Base-by-base conservation (phyloP, 495 filamentous ascomycete species). In the Aspergillus ellipticus region DNA sequence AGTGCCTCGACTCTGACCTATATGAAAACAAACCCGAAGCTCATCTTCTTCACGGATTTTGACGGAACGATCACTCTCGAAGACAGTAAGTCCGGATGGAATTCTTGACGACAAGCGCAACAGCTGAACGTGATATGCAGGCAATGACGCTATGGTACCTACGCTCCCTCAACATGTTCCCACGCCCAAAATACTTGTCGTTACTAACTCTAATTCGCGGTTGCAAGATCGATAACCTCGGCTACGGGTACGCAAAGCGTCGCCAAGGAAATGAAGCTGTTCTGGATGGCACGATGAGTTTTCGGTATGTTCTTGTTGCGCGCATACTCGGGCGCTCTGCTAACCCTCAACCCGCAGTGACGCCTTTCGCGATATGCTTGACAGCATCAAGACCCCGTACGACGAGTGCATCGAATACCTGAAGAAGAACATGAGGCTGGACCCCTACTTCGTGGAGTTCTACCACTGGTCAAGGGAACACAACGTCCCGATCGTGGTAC, bases 11-110 rank as follows among this genome's bases (percentile, higher is more conserved):
- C 54, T 39, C 73, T 78, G 17, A 72, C 73, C 4, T 75, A 75
- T 52, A 69, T 92, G 72, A 74, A 78, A 60, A 87, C 83, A 15
- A 80, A 82, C 60, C 88, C 88, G 29, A 88, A 90, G 69, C 85
- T 86, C 76, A 94, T 97, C 72, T 96, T 97, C 79, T 97, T 97
- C 77, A 93, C 92, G 39, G 93, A 97, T 71, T 97, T 97, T 60
- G 93, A 97, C 66, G 93, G 93, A 51, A 97, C 94, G 29, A 94
- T 97, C 63, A 97, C 92, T 28, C 75, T 89, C 54, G 81, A 88
- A 61, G 91, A 96, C 74, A 93, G 85, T 85, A 61, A 69, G 83
- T 75, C 16, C 21, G 24, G 45, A 16, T 48, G 11, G 16, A 28
- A 15, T 28, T 13, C 13, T n/a, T 13, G 33, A 35, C 33, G 22